A percentile compares a stretch with the other conserved stretches of the same genome.
Evolutionary conservation across 441 rosid genomes (phyloP).

Genomic region (Bruguiera hainesii): DNA sequence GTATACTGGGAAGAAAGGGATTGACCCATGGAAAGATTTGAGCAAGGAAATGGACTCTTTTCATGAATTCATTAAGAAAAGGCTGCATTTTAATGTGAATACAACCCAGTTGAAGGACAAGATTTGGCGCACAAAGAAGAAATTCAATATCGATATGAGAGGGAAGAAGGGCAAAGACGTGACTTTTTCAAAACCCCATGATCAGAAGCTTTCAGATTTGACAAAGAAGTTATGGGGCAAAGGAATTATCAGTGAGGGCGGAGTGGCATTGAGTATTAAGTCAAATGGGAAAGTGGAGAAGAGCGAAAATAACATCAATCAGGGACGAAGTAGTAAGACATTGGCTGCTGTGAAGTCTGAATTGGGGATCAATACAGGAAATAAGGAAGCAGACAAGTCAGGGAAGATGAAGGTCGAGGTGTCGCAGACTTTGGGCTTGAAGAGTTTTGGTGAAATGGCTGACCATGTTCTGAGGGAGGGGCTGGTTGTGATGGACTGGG

Average conservation of each 20-base stretch:
- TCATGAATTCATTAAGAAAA: constrained; percentile 32
- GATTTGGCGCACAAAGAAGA: constrained; percentile 34
- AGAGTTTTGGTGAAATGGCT: constrained; percentile 23
- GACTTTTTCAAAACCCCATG: constrained; percentile 31
- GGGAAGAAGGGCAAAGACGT: constrained; percentile 34
- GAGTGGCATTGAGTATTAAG: neutral
- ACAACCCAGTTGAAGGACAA: constrained; percentile 34
- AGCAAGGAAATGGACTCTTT: constrained; percentile 21
- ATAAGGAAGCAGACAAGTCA: constrained; percentile 12
- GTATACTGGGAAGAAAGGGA: constrained; percentile 26
- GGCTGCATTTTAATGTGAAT: constrained; percentile 28
- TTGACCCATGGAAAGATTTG: constrained; percentile 30
- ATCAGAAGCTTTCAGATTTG: constrained; percentile 35
- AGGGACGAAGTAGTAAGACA: constrained; percentile 1
- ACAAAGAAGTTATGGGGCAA: constrained; percentile 39
- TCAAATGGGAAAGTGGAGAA: constrained; percentile 9
- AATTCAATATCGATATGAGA: constrained; percentile 29
- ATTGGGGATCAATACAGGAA: constrained; percentile 5
- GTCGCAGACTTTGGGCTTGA: constrained; percentile 1
- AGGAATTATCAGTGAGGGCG: neutral
- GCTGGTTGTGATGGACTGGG: constrained; percentile 19
- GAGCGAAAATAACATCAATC: constrained; percentile 8
- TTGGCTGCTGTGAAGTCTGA: constrained; percentile 14
- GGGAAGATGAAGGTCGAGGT: constrained; percentile 9
- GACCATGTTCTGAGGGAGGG: constrained; percentile 25